Base-by-base conservation (phyloP, 1,139 yeast genomes). In the Kodamaea derodonti region DNA sequence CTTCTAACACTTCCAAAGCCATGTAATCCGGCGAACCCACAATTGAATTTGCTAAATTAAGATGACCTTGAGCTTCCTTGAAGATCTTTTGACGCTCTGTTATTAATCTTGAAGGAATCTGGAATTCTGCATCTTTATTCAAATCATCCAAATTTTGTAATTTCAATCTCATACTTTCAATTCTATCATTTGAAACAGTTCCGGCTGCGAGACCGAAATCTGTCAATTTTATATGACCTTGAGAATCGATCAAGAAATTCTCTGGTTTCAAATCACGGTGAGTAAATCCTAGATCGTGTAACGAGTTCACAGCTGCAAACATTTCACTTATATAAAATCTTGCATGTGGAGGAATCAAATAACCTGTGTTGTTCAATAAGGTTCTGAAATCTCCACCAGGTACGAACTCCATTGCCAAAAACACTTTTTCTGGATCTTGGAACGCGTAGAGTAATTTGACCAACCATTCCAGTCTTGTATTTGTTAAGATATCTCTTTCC, bases 301-400 rank as follows among this genome's bases (percentile, higher is more conserved):
- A 72, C 2, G 95, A 90, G 52, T 90, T 87, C 14, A 94, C 90
- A 0, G 97, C 86, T 33, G 87, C 80, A 60, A 94, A 90, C 98
- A 94, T 94, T 62, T 94, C 98, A 42, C 92, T 80, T 42, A 92
- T 77, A 59, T 94, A 94, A 59, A 92, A 94, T 41, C 97, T 75
- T 1, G 98, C 95, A 57, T 94, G 98, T 5, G 95, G 88, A 4
- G 97, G 95, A 41, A 86, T 86, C 48, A 94, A 68, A 39, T 85
- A 85, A 24, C 95, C 95, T 4, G 97, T 90, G 55, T 90, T 92
- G 60, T 88, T 90, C 46, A 94, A 75, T 45, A 94, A 66, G 1
- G 98, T 94, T 55, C 99, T 80, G 65, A 87, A 94, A 58, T 94
- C 99, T 33, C 99, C 99, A 40, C 99, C 99, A 4, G 98, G 97